phyloP scores from a whole-genome alignment of 1,139 yeast genomes.

The Suhomyces choctaworum region DNA sequence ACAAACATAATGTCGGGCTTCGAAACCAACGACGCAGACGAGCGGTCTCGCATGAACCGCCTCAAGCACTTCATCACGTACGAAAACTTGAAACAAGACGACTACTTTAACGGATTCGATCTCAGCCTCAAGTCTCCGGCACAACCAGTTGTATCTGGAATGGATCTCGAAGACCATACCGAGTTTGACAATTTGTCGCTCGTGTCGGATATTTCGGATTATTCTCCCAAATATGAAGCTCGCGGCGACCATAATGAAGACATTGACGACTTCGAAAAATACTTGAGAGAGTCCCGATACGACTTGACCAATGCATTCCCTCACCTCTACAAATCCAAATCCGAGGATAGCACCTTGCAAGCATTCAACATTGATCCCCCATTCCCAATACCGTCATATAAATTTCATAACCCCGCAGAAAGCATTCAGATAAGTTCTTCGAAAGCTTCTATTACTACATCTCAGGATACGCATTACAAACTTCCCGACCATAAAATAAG shows the following conservation, averaged over 20 bases:
- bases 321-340: constrained; percentile 26
- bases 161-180: constrained; percentile 14
- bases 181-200: constrained; percentile 26
- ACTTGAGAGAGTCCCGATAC: constrained; percentile 36
- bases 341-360: constrained; percentile 27
- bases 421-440: constrained; percentile 25
- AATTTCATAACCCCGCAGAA: constrained; percentile 44
- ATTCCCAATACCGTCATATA: constrained; percentile 10
- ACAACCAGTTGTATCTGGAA: constrained; percentile 4
- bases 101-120: constrained; percentile 1
- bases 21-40: constrained; percentile 17
- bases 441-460: constrained; percentile 28
- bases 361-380: constrained; percentile 10
- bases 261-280: constrained; percentile 35
- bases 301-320: constrained; percentile 38
- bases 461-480: constrained; percentile 28
- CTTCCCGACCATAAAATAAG: constrained; percentile 5
- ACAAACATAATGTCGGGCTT: constrained; percentile 7
- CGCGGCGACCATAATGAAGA: constrained; percentile 14
- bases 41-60: constrained; percentile 22
- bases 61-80: constrained; percentile 29
- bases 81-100: constrained; percentile 12
- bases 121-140: constrained; percentile 9
- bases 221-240: constrained; percentile 20
- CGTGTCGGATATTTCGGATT: constrained; percentile 30